Percentiles rank a stretch among this genome's conserved stretches.
phyloP scores from a whole-genome alignment of 441 rosid genomes.

The Hypseocharis bilobata region DNA sequence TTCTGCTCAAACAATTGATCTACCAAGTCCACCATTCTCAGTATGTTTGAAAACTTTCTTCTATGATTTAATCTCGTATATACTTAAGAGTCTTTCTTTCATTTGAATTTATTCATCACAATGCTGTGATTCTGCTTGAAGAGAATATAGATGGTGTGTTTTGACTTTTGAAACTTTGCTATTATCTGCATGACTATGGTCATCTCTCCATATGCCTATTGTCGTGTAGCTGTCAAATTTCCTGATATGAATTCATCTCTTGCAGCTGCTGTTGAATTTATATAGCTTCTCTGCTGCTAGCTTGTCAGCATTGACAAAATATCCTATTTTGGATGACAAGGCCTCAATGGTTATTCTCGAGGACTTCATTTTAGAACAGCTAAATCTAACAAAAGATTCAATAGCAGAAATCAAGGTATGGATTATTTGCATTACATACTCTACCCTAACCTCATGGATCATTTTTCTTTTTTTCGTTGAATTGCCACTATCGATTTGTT shows the following conservation, averaged over 20 bases:
- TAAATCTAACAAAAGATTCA: constrained; percentile 48
- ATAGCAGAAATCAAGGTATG: constrained; percentile 51
- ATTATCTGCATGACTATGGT: neutral
- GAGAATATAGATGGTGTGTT: neutral
- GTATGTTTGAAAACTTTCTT: too few species aligned
- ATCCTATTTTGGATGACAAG: constrained; percentile 28
- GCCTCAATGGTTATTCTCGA: constrained; percentile 32
- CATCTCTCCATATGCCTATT: neutral
- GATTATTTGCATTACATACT: neutral
- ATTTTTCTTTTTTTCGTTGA: neutral
- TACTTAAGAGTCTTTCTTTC: too few species aligned
- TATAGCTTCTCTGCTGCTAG: constrained; percentile 46
- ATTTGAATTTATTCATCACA: too few species aligned
- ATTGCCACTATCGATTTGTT: too few species aligned
- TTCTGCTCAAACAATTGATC: too few species aligned
- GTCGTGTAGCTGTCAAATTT: neutral
- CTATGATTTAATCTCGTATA: too few species aligned
- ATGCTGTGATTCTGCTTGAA: neutral
- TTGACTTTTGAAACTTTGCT: neutral
- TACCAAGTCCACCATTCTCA: too few species aligned
- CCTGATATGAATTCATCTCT: neutral
- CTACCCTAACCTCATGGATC: neutral
- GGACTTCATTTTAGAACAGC: constrained; percentile 49
- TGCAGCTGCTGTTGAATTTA: constrained; percentile 64
- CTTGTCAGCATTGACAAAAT: constrained; percentile 40